Base-by-base conservation (phyloP, 345 rosid genomes). In the Hibiscus tridactylites region DNA sequence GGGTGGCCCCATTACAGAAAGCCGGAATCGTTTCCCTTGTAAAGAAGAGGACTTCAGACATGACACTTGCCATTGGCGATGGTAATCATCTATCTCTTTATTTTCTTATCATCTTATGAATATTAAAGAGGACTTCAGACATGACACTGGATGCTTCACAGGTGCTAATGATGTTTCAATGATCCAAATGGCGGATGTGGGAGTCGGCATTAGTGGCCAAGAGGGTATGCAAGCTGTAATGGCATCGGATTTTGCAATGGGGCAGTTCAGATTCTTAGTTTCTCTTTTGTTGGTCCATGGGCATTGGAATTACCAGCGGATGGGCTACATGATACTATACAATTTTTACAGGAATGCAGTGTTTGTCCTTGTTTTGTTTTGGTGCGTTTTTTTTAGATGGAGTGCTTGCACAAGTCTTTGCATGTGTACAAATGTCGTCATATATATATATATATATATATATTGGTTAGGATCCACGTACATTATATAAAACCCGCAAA, bases 161-260 rank as follows among this genome's bases (percentile, higher is more conserved):
- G 99, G 99, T 73, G 99, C 99, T 61, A 96, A 96, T 77, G 99
- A 96, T 76, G 99, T 96, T 73, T 89, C 98, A 37, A 96, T 96
- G 99, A 96, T 96, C 81, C 99, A 96, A 90, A 89, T 85, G 96
- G 98, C 99, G 80, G 98, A 91, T 75, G 97, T 96, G 60, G 99
- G 99, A 74, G 90, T 96, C 73, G 99, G 98, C 47, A 91, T 96
- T 64, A 87, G 93, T 39, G 99, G 99, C 73, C 96, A 92, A 84
- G 99, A 96, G 83, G 99, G 99, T 65, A 88, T 97, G 47, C 99
- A 96, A 81, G 99, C 99, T 78, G 99, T 96, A 49, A 96, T 96
- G 99, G 91, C 99, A 71, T 92, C 98, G 8, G 99, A 96, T 81
- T 96, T 96, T 76, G 89, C 99, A 62, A 89, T 96, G 96, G 99